Conservation (phyloP, 1,284 basidiomycete species). For the Ceratobasidium theobromae region DNA sequence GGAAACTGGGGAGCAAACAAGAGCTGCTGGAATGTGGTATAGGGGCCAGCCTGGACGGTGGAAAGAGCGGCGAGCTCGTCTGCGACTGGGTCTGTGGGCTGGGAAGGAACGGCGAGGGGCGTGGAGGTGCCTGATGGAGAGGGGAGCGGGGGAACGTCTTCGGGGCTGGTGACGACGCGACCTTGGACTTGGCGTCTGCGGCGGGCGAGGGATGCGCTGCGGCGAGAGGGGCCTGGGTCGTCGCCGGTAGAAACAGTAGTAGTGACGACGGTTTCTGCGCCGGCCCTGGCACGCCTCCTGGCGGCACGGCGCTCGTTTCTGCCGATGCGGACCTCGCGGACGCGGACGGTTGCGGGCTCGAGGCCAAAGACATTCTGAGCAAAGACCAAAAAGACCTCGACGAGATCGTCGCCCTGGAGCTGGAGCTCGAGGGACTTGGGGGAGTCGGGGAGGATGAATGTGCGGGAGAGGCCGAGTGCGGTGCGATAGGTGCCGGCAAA, state of each 20-base stretch:
- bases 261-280: constrained; percentile 37
- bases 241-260: constrained; percentile 23
- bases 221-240: not conserved
- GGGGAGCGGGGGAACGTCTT: not conserved
- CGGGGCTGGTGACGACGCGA: not conserved
- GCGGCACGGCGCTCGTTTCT: constrained; percentile 81
- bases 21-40: constrained; percentile 86
- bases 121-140: not conserved
- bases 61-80: constrained; percentile 67
- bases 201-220: constrained; percentile 11
- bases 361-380: constrained; percentile 85
- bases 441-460: constrained; percentile 85
- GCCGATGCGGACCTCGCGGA: constrained; percentile 85
- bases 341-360: constrained; percentile 84
- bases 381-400: constrained; percentile 85
- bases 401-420: constrained; percentile 86
- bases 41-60: constrained; percentile 70
- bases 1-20: constrained; percentile 80
- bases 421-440: constrained; percentile 79
- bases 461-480: constrained; percentile 74
- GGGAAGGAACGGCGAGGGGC: not conserved
- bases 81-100: constrained; percentile 37
- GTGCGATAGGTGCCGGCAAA: constrained; percentile 84
- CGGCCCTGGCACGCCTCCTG: constrained; percentile 68
- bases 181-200: constrained; percentile 12